Evolutionary conservation across 2,329 filamentous ascomycete genomes (phyloP), one percentile per base, ranked within the genome.

Genomic region (Botrytis hyacinthi): DNA sequence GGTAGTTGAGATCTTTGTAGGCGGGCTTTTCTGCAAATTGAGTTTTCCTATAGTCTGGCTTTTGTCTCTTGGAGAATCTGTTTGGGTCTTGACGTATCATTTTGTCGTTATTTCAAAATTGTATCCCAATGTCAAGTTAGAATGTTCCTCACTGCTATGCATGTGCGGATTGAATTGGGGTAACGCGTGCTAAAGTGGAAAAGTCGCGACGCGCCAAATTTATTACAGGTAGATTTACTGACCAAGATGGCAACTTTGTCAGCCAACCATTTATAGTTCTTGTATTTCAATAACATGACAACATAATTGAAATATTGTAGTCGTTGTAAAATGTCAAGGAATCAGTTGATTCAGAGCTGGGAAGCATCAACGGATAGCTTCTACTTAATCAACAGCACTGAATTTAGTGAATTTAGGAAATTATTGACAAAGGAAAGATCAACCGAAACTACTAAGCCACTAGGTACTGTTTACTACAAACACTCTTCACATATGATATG

Each of bases 1-100:
- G 90, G 81, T 98, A 99, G 61, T 92, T 87, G 73, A 91, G 87
- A 77, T 94, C 90, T 82, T 93, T 91, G 86, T 91, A 97, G 14
- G 59, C 46, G 6, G 72, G 66, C 46, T 71, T 73, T n/a, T 70
- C 72, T 73, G 92, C 92, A 81, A 98, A 98, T 82, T 97, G 95
- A 81, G 91, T 92, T 84, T 94, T 97, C 80, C 93, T 93, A 80
- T 92, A 85, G 81, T 97, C 92, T 66, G 90, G 87, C 75, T 91
- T 90, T 77, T 94, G 92, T 80, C 93, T 86, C 83, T 98, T 98
- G 4, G 91, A 68, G 32, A 81, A 77, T 29, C 81, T 75, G 14
- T 76, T 75, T 65, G 78, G 76, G 32, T 81, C 80, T 76, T 81
- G 80, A 51, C 80, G 76, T 59, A 81, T 81, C 81, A 82, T 81